Conservation (phyloP, 2,329 filamentous ascomycete species). For the Dissoconium aciculare region DNA sequence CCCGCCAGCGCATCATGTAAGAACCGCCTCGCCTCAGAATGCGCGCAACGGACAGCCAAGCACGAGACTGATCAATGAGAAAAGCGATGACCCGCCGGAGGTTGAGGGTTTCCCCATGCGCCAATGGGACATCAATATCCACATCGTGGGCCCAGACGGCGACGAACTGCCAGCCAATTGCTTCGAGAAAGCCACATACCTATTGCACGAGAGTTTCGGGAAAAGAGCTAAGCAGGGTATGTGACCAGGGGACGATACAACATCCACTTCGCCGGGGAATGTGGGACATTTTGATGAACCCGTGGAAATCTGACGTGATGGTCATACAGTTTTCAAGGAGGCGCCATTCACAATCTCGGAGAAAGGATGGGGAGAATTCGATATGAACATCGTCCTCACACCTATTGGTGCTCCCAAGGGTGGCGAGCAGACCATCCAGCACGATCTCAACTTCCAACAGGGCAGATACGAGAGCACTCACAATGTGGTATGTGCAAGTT, state of each 20-base stretch:
- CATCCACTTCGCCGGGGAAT: no score
- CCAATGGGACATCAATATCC: constrained; percentile 77
- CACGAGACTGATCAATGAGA: background rate
- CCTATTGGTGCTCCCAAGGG: constrained; percentile 60
- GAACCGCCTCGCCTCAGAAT: constrained; percentile 20
- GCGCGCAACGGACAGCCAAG: constrained; percentile 8
- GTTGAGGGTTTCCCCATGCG: constrained; percentile 85
- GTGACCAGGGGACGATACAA: no score
- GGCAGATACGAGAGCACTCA: constrained; percentile 73
- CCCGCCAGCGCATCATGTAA: constrained; percentile 79
- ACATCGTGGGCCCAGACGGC: constrained; percentile 69
- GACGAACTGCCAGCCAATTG: constrained; percentile 68
- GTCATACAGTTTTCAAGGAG: constrained; percentile 55
- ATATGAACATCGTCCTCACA: constrained; percentile 74
- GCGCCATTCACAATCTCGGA: constrained; percentile 82
- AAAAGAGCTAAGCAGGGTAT: constrained; percentile 53
- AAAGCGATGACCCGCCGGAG: constrained; percentile 62
- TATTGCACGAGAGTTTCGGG: constrained; percentile 85
- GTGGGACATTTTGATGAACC: no score
- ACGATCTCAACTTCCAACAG: constrained; percentile 84
- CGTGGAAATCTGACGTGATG: no score
- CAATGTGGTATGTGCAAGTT: constrained; percentile 42
- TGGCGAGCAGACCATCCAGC: constrained; percentile 60
- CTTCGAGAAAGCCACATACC: constrained; percentile 87
- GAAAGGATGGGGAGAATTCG: constrained; percentile 97